These are phyloP conservation scores for Trichomonascus vanleenenianus DNA, from an alignment of 805 yeast genomes.

Conservation along the genomic window DNA sequence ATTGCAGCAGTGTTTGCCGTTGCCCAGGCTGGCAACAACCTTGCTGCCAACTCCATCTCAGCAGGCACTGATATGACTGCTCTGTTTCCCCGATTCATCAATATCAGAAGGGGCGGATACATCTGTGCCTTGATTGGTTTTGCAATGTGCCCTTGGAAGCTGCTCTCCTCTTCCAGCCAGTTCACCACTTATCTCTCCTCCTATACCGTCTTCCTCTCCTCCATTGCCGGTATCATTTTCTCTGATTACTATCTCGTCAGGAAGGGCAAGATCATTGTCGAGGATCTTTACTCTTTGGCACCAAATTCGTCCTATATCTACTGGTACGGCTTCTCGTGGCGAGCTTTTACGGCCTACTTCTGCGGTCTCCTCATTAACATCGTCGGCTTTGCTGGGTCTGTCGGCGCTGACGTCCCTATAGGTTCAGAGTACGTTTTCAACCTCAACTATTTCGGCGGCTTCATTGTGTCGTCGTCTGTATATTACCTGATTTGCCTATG, in stretches of 20 bases:
- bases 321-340: slow-evolving; percentile 69
- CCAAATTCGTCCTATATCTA: slow-evolving; percentile 48
- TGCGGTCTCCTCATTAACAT: slow-evolving; percentile 78
- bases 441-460: slow-evolving; percentile 73
- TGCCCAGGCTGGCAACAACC: slow-evolving; percentile 73
- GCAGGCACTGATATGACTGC: slow-evolving; percentile 50
- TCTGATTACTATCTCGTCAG: slow-evolving; percentile 66
- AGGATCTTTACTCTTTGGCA: slow-evolving; percentile 53
- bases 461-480: slow-evolving; percentile 46
- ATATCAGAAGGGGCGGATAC: slow-evolving; percentile 72
- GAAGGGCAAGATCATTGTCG: slow-evolving; percentile 58
- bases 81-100: slow-evolving; percentile 37
- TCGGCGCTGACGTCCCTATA: slow-evolving; percentile 65
- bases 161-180: slow-evolving; percentile 57
- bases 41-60: slow-evolving; percentile 44
- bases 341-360: slow-evolving; percentile 74
- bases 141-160: slow-evolving; percentile 77
- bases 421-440: slow-evolving; percentile 73
- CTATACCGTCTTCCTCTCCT: slow-evolving; percentile 71
- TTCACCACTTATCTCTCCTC: slow-evolving; percentile 78
- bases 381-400: slow-evolving; percentile 78
- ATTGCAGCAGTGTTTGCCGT: slow-evolving; percentile 62
- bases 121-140: slow-evolving; percentile 66
- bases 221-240: slow-evolving; percentile 64
- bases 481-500: slow-evolving; percentile 42